phyloP scores from a whole-genome alignment of 495 filamentous ascomycete species.

The Hapsidospora chrysogenum region DNA sequence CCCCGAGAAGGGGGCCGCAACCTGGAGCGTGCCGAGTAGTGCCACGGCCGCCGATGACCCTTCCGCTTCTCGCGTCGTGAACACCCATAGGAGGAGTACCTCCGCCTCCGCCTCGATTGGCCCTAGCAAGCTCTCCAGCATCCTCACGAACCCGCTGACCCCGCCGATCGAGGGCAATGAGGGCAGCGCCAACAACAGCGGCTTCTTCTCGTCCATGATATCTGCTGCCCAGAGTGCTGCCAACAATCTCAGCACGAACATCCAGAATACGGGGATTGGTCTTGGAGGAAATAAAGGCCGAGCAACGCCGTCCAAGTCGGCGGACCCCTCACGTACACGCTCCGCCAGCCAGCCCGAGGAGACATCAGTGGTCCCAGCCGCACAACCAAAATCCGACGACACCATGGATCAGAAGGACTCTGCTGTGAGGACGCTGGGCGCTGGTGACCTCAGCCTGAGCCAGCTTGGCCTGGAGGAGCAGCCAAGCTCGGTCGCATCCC shows the following conservation, averaged over 20 bases:
- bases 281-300: slow-evolving; percentile 22
- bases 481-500: slow-evolving; percentile 15
- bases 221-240: slow-evolving; percentile 90
- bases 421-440: slow-evolving; percentile 79
- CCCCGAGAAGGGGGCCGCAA: not conserved
- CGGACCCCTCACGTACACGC: not conserved
- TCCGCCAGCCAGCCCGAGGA: slow-evolving; percentile 22
- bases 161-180: slow-evolving; percentile 42
- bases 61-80: slow-evolving; percentile 29
- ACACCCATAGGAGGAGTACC: slow-evolving; percentile 35
- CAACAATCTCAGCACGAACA: slow-evolving; percentile 64
- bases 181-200: slow-evolving; percentile 20
- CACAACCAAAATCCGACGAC: slow-evolving; percentile 7
- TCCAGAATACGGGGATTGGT: slow-evolving; percentile 41
- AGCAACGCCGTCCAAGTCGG: slow-evolving; percentile 16
- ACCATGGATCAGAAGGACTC: slow-evolving; percentile 41
- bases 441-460: slow-evolving; percentile 73
- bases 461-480: slow-evolving; percentile 56
- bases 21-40: not conserved
- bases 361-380: slow-evolving; percentile 14
- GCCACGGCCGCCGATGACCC: slow-evolving; percentile 3
- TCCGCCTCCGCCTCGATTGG: slow-evolving; percentile 49
- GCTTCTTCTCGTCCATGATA: slow-evolving; percentile 89
- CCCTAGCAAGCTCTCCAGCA: slow-evolving; percentile 84
- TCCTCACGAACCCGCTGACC: slow-evolving; percentile 52